Conservation (phyloP, 208 protist genomes). For the Kentomonas sorsogonicus region DNA sequence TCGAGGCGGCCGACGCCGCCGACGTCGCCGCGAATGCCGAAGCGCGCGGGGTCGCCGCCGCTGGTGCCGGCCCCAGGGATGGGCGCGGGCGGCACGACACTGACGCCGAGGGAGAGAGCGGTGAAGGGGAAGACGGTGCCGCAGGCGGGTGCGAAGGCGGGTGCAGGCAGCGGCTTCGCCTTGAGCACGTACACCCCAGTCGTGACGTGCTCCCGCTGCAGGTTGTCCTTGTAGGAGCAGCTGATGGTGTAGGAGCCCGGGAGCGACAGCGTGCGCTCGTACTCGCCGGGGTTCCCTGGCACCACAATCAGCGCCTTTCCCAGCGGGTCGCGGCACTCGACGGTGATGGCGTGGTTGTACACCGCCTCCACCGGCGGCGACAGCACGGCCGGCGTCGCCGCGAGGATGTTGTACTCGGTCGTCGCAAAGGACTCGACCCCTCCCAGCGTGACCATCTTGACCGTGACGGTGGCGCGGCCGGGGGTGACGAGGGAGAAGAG, state of each 20-base stretch:
- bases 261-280: conserved; percentile 8
- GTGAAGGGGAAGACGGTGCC: conserved; percentile 29
- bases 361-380: conserved; percentile 14
- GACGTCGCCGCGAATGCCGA: conserved; percentile 13
- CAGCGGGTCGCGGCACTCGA: conserved; percentile 39
- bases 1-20: conserved; percentile 6
- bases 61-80: conserved; percentile 15
- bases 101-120: conserved; percentile 22
- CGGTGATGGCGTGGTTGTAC: conserved; percentile 23
- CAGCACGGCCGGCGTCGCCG: conserved; percentile 22
- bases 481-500: conserved; percentile 21
- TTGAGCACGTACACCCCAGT: conserved; percentile 18
- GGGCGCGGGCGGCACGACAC: conserved; percentile 18
- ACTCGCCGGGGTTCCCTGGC: background rate
- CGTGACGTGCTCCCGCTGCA: conserved; percentile 18
- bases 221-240: conserved; percentile 47
- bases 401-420: conserved; percentile 32
- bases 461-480: conserved; percentile 23
- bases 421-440: conserved; percentile 23
- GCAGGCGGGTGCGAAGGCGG: conserved; percentile 31
- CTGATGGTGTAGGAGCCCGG: conserved; percentile 40
- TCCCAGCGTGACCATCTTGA: conserved; percentile 35
- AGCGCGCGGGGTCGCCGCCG: conserved; percentile 8
- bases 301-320: conserved; percentile 11
- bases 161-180: conserved; percentile 26